phyloP scores from a whole-genome alignment of 495 filamentous ascomycete genomes.

The Annulohypoxylon stygium region DNA sequence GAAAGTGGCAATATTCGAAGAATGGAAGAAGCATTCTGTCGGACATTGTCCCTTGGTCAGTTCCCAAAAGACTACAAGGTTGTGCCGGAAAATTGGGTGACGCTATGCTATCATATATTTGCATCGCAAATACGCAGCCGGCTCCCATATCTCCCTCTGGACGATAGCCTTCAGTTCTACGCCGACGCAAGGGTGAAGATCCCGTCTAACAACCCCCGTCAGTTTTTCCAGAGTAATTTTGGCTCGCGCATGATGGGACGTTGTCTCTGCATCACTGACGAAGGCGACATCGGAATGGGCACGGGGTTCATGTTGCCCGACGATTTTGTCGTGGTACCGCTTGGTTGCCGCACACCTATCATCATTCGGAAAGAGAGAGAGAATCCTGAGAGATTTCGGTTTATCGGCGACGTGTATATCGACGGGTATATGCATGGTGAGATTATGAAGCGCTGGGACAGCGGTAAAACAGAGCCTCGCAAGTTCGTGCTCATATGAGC shows the following conservation, averaged over 20 bases:
- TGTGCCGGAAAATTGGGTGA: too few relatives aligned
- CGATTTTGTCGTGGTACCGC: not conserved
- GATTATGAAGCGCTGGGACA: constrained; percentile 12
- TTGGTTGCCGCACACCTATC: not conserved
- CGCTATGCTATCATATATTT: too few relatives aligned
- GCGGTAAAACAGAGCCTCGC: not conserved
- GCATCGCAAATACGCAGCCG: too few relatives aligned
- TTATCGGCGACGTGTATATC: not conserved
- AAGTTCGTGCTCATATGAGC: not conserved
- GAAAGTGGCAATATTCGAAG: too few relatives aligned
- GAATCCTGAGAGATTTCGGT: not conserved
- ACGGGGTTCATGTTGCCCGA: not conserved
- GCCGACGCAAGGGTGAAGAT: not conserved
- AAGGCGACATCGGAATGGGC: not conserved
- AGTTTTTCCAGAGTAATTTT: not conserved
- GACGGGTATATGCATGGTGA: constrained; percentile 7
- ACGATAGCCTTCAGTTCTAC: too few relatives aligned
- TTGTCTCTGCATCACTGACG: not conserved
- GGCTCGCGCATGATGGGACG: too few relatives aligned
- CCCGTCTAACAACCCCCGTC: not conserved
- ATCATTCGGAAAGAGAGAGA: not conserved
- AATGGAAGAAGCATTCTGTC: too few relatives aligned
- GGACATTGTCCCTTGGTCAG: too few relatives aligned
- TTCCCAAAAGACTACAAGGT: too few relatives aligned
- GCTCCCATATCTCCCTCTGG: too few relatives aligned